These are phyloP conservation scores for Phytophthora fragariaefolia DNA, from an alignment of 352 stramenopile species.

Conservation along the genomic window DNA sequence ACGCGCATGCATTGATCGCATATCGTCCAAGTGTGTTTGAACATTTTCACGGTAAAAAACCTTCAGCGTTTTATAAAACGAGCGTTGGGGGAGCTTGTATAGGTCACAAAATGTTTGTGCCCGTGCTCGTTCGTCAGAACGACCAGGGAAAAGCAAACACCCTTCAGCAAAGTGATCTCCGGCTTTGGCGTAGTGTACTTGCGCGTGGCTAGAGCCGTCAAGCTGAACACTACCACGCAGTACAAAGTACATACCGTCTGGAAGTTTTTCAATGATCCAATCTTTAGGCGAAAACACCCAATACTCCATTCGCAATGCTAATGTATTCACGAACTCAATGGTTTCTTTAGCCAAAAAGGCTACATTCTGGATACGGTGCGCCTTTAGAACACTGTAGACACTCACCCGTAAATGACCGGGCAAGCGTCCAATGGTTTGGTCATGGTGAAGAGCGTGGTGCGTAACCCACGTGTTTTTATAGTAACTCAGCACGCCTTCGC, in stretches of 20 bases:
- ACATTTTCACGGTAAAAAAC: constrained; percentile 60
- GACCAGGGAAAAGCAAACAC: constrained; percentile 51
- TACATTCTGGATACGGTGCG: constrained; percentile 66
- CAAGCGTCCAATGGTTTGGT: constrained; percentile 53
- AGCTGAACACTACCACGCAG: constrained; percentile 61
- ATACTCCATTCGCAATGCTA: constrained; percentile 56
- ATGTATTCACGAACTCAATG: constrained; percentile 75
- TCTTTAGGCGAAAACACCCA: constrained; percentile 71
- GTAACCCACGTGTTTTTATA: constrained; percentile 70
- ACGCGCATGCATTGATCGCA: constrained; percentile 60
- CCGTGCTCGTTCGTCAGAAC: constrained; percentile 55
- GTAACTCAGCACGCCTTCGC: constrained; percentile 60
- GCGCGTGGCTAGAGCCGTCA: constrained; percentile 36
- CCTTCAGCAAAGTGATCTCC: constrained; percentile 68
- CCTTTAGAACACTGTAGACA: constrained; percentile 60
- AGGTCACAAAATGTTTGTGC: constrained; percentile 79
- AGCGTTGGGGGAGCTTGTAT: constrained; percentile 65
- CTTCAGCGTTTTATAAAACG: constrained; percentile 58
- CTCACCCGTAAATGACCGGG: constrained; percentile 66
- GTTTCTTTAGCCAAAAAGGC: constrained; percentile 68
- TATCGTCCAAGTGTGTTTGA: constrained; percentile 44
- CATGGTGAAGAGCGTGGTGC: constrained; percentile 54
- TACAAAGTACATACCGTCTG: constrained; percentile 74
- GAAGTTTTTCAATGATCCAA: constrained; percentile 74
- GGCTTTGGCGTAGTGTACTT: constrained; percentile 43